Conservation (phyloP, 2,329 filamentous ascomycete genomes). For the Fusarium sp. region DNA sequence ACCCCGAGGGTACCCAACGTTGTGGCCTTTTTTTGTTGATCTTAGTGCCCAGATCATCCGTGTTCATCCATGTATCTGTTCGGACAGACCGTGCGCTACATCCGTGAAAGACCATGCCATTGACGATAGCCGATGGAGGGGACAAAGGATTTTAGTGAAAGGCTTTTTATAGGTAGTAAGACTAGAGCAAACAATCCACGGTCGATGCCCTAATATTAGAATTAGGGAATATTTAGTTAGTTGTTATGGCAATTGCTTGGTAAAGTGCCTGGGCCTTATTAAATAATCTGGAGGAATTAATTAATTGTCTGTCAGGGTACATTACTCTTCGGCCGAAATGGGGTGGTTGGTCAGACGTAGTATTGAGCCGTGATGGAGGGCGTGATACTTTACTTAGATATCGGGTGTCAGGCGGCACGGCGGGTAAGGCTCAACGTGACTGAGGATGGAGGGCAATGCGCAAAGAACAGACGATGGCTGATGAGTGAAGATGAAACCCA, state of each 20-base stretch:
- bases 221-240: neutral
- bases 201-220: neutral
- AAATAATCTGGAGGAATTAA: too few relatives aligned
- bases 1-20: too few relatives aligned
- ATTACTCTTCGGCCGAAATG: conserved; percentile 8
- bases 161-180: too few relatives aligned
- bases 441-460: neutral
- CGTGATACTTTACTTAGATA: conserved; percentile 5
- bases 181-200: too few relatives aligned
- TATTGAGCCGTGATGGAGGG: conserved; percentile 21
- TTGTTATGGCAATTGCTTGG: too few relatives aligned
- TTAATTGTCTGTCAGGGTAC: conserved; percentile 12
- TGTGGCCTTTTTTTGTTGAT: too few relatives aligned
- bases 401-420: neutral
- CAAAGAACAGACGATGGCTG: neutral
- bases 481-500: conserved; percentile 7
- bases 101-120: conserved; percentile 6
- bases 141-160: neutral
- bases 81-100: conserved; percentile 21
- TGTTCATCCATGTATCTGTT: neutral
- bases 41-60: too few relatives aligned
- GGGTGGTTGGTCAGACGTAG: conserved; percentile 21
- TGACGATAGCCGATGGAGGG: conserved; percentile 9
- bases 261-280: too few relatives aligned
- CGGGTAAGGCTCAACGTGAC: neutral